phyloP scores from a whole-genome alignment of 2,329 filamentous ascomycete genomes.

The Epichloe coenophiala region DNA sequence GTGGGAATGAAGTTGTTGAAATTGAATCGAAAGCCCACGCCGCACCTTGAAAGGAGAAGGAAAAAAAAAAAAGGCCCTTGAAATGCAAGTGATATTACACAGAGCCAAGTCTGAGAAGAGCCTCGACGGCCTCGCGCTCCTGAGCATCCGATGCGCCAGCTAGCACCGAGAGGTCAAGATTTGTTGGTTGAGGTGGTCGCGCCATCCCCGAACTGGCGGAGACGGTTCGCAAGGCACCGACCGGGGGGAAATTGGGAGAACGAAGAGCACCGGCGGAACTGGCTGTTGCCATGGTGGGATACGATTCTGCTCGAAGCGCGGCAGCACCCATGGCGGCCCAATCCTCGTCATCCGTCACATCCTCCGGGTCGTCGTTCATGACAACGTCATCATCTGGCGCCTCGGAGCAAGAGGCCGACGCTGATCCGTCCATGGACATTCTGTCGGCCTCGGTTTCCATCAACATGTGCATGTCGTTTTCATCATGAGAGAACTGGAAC shows the following conservation, averaged over 20 bases:
- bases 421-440: conserved; percentile 71
- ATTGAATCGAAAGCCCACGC: background rate
- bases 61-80: conserved; percentile 1
- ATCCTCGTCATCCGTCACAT: conserved; percentile 90
- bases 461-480: conserved; percentile 52
- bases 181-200: conserved; percentile 36
- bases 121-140: conserved; percentile 71
- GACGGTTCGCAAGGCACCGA: conserved; percentile 33
- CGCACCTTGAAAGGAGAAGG: background rate
- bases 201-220: conserved; percentile 39
- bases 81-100: conserved; percentile 40
- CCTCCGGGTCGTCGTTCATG: conserved; percentile 65
- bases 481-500: conserved; percentile 62
- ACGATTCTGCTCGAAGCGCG: conserved; percentile 58
- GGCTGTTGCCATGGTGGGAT: conserved; percentile 41
- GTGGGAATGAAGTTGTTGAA: background rate
- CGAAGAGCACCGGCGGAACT: conserved; percentile 33
- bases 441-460: conserved; percentile 81
- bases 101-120: conserved; percentile 69
- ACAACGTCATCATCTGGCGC: conserved; percentile 52
- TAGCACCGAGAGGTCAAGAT: conserved; percentile 38
- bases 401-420: conserved; percentile 63
- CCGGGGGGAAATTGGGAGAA: conserved; percentile 34
- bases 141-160: conserved; percentile 48
- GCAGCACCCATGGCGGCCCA: conserved; percentile 85